Base-by-base conservation (phyloP, 257 asterid species). In the Scutellaria baicalensis region DNA sequence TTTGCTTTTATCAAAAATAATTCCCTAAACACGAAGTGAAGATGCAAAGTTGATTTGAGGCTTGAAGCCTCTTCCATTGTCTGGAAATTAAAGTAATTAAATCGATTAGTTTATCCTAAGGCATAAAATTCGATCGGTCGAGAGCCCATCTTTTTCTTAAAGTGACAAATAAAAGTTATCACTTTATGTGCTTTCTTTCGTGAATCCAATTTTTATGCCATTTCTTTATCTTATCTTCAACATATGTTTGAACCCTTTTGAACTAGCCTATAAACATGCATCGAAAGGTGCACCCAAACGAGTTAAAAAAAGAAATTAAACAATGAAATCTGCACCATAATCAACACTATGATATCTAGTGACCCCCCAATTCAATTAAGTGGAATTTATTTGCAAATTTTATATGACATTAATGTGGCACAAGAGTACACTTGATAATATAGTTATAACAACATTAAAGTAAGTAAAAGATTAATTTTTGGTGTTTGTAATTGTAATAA, bases 141-240 rank as follows among this genome's bases (percentile, higher is more conserved):
- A 31, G 6, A 62, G 0, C 68, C 54, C 38, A 44, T 59, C 39
- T 33, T 78, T 64, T 61, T 3, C 52, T 55, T 16, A 78, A 63
- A 68, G 77, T 64, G 36, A 31, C 45, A 48, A 39, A 48, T 27
- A 67, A 78, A 70, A 71, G 62, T 21, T 13, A 5, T 10, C 42
- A 73, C 78, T 61, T 72, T 63, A 27, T 58, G 20, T 27, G 48
- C 68, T 60, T 57, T 39, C 35, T 33, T 50, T 67, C 3, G 52
- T 48, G 60, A 75, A 45, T 77, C 45, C 10, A 16, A 56, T 44
- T 62, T 39, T 39, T 35, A 17, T 52, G 18, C 27, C 59, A 47
- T 62, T 59, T 14, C 6, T 49, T 54, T 50, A 51, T 64, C 70
- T 52, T 72, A 72, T 72, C 75, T 55, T 70, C 44, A 64, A 45